phyloP scores from a whole-genome alignment of 1,139 yeast genomes.

The Taphrina pruni region DNA sequence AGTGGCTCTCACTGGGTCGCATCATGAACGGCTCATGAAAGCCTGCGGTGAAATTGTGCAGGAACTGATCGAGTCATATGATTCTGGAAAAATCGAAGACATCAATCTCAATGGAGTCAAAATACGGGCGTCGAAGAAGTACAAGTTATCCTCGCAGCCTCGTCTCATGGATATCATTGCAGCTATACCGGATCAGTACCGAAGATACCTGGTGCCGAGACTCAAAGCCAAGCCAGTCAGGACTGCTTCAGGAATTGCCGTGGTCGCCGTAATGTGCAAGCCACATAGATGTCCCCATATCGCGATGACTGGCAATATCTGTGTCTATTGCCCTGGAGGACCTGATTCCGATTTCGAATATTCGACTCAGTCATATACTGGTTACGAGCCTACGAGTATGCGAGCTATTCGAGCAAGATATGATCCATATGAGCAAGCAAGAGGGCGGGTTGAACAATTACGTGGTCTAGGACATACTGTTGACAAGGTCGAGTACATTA shows the following conservation, averaged over 20 bases:
- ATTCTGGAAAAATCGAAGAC: slow-evolving; percentile 54
- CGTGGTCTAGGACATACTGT: slow-evolving; percentile 94
- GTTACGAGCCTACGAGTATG: slow-evolving; percentile 99
- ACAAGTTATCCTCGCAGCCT: slow-evolving; percentile 90
- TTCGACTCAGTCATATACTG: slow-evolving; percentile 96
- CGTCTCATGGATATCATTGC: slow-evolving; percentile 91
- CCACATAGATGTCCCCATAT: slow-evolving; percentile 99
- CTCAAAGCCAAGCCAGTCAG: slow-evolving; percentile 97
- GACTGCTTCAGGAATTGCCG: slow-evolving; percentile 97
- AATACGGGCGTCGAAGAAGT: slow-evolving; percentile 82
- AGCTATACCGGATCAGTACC: slow-evolving; percentile 94
- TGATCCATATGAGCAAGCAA: slow-evolving; percentile 97
- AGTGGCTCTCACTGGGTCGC: slow-evolving; percentile 17
- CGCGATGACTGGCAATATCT: slow-evolving; percentile 97
- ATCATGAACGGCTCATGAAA: slow-evolving; percentile 41
- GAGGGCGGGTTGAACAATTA: slow-evolving; percentile 95
- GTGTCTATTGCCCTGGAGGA: slow-evolving; percentile 98
- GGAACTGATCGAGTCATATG: slow-evolving; percentile 43
- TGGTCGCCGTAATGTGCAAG: slow-evolving; percentile 98
- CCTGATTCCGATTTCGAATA: slow-evolving; percentile 98
- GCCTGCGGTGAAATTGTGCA: slow-evolving; percentile 44
- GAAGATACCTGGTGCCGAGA: slow-evolving; percentile 87
- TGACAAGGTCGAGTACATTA: slow-evolving; percentile 94
- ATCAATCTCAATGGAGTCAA: slow-evolving; percentile 89
- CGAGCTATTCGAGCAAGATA: slow-evolving; percentile 96